A percentile compares a stretch with the other conserved stretches of the same genome.
These are phyloP conservation scores for Kickxella alabastrina DNA, from an alignment of 192 early-diverging fungal genomes.

Conservation along the genomic window DNA sequence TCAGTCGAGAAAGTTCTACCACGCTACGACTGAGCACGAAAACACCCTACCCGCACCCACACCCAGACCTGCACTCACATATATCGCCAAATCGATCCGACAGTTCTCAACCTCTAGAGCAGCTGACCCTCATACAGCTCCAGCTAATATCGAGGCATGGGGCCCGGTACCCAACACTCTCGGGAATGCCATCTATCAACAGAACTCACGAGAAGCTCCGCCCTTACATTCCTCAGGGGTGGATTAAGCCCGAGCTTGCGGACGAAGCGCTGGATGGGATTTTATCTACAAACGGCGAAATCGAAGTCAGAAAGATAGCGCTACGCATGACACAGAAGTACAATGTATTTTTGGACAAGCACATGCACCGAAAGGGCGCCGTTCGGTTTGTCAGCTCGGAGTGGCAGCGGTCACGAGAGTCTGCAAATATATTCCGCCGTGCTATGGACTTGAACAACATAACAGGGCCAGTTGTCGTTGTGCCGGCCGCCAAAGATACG, in stretches of 20 bases:
- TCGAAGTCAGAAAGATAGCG: conserved; percentile 13
- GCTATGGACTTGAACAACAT: conserved; percentile 12
- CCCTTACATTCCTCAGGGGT: conserved; percentile 12
- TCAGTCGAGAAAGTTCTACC: neutral
- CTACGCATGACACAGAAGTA: conserved; percentile 10
- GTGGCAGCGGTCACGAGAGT: conserved; percentile 20
- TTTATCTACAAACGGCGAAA: conserved; percentile 11
- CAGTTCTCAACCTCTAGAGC: conserved; percentile 13
- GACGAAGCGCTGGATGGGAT: conserved; percentile 2
- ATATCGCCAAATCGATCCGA: conserved; percentile 11
- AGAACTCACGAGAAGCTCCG: conserved; percentile 5
- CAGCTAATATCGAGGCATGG: conserved; percentile 36
- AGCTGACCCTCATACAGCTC: conserved; percentile 24
- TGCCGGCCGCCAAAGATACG: conserved; percentile 24
- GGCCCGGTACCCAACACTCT: conserved; percentile 22
- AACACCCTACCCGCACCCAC: conserved; percentile 15
- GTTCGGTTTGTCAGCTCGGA: conserved; percentile 34
- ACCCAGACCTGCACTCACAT: too few relatives aligned
- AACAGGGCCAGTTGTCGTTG: conserved; percentile 11
- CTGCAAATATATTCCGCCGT: conserved; percentile 20
- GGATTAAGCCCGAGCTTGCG: conserved; percentile 23
- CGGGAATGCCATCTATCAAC: conserved; percentile 12
- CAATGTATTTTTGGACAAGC: neutral
- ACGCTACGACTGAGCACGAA: conserved; percentile 40
- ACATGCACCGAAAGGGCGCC: neutral